Evolutionary conservation across 2,329 filamentous ascomycete genomes (phyloP).

Genomic region (Xylariaceae sp.): DNA sequence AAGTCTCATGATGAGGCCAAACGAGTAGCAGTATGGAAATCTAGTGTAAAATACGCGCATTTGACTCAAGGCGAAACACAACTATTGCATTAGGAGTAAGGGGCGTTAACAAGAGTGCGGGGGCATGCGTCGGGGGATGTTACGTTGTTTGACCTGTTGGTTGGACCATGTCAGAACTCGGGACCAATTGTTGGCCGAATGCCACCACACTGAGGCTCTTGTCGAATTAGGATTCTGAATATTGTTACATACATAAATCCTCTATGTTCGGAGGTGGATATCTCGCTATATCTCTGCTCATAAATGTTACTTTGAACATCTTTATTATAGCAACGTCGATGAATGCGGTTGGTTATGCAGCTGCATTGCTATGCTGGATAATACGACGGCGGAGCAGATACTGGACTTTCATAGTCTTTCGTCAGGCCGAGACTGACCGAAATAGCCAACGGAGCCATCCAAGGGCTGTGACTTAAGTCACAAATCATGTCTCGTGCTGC

Average conservation of each 20-base stretch:
- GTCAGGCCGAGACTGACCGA: neutral
- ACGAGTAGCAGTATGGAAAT: conserved; percentile 31
- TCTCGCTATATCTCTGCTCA: neutral
- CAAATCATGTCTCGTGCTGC: neutral
- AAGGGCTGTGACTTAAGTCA: neutral
- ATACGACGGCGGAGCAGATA: neutral
- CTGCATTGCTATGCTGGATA: neutral
- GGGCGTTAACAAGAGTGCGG: neutral
- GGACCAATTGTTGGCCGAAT: neutral
- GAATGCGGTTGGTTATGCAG: neutral
- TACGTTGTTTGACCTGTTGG: neutral
- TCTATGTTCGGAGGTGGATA: neutral
- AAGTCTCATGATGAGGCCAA: conserved; percentile 7
- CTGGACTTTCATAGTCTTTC: neutral
- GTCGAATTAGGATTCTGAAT: neutral
- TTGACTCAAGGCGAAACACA: conserved; percentile 2
- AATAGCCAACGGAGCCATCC: neutral
- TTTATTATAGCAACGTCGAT: neutral
- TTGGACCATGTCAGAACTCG: no score
- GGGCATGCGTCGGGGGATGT: neutral
- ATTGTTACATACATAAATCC: neutral
- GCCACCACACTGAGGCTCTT: neutral
- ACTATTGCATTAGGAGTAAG: neutral
- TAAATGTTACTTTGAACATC: no score
- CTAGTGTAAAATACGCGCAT: conserved; percentile 15